Percentiles rank a stretch among this genome's conserved stretches.
Evolutionary conservation across 106 monocot species (phyloP).

Genomic region (Dactylorhiza incarnata): DNA sequence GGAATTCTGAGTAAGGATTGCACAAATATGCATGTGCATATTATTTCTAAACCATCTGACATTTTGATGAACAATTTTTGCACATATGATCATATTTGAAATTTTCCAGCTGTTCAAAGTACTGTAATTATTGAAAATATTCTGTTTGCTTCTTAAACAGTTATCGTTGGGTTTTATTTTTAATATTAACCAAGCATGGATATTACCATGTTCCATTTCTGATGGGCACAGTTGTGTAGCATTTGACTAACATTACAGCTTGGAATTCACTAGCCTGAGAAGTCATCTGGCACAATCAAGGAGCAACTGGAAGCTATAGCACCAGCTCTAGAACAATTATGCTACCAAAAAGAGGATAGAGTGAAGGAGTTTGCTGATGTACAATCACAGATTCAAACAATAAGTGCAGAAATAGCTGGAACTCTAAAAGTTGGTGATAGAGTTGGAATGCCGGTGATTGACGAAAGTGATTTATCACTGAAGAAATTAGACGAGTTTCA

Average conservation of each 20-base stretch:
- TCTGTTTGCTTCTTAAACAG: too few relatives aligned
- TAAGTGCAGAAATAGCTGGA: conserved; percentile 67
- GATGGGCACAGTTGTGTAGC: not conserved
- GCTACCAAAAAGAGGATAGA: conserved; percentile 68
- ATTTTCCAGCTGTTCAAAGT: too few relatives aligned
- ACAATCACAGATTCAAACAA: conserved; percentile 73
- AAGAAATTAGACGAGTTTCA: conserved; percentile 75
- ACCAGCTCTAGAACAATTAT: conserved; percentile 62
- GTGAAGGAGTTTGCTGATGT: conserved; percentile 65
- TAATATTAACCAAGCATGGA: too few relatives aligned
- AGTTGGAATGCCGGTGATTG: conserved; percentile 37
- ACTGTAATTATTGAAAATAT: too few relatives aligned
- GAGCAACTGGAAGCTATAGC: conserved; percentile 85
- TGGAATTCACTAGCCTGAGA: conserved; percentile 48
- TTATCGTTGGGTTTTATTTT: too few relatives aligned
- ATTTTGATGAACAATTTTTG: not conserved
- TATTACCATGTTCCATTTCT: too few relatives aligned
- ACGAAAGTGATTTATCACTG: conserved; percentile 79
- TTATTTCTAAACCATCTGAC: too few relatives aligned
- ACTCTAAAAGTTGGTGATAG: conserved; percentile 34
- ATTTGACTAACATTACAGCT: not conserved
- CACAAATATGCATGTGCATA: not conserved
- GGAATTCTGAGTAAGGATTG: not conserved
- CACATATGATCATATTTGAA: not conserved
- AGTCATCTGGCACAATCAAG: conserved; percentile 78